These are phyloP conservation scores for Bacidia gigantensis DNA, from an alignment of 495 filamentous ascomycete genomes.

Conservation along the genomic window DNA sequence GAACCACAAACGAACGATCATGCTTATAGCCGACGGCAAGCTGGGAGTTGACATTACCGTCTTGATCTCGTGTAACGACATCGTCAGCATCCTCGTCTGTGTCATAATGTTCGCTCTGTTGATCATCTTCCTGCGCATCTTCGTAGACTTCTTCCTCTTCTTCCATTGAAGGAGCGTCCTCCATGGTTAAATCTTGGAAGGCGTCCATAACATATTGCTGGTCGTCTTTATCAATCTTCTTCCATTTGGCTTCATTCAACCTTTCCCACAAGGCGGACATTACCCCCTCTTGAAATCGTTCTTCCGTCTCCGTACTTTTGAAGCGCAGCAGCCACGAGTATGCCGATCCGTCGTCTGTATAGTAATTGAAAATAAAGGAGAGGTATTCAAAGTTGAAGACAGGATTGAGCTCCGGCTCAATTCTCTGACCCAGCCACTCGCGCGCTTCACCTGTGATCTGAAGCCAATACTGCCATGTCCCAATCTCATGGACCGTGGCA, in stretches of 20 bases:
- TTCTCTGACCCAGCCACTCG: slow-evolving; percentile 78
- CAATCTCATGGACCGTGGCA: slow-evolving; percentile 73
- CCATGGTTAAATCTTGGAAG: slow-evolving; percentile 89
- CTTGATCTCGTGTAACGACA: slow-evolving; percentile 52
- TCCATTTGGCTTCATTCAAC: slow-evolving; percentile 88
- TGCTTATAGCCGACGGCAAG: slow-evolving; percentile 98
- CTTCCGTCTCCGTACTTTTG: slow-evolving; percentile 62
- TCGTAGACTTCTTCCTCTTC: slow-evolving; percentile 50
- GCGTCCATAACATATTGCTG: slow-evolving; percentile 90
- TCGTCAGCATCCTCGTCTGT: slow-evolving; percentile 86
- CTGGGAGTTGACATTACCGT: slow-evolving; percentile 83
- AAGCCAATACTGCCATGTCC: slow-evolving; percentile 91
- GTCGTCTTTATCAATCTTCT: slow-evolving; percentile 79
- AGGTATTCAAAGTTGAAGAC: slow-evolving; percentile 98
- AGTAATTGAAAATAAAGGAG: slow-evolving; percentile 98
- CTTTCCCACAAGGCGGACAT: slow-evolving; percentile 97
- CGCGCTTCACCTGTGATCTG: slow-evolving; percentile 65
- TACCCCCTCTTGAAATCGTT: slow-evolving; percentile 83
- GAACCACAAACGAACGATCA: slow-evolving; percentile 90
- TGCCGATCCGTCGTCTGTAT: slow-evolving; percentile 71
- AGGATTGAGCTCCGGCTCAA: slow-evolving; percentile 84
- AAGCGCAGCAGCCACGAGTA: slow-evolving; percentile 95
- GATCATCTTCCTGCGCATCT: slow-evolving; percentile 46
- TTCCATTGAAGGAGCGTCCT: slow-evolving; percentile 50
- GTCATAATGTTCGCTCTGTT: slow-evolving; percentile 71